Evolutionary conservation across 257 asterid genomes (phyloP), one percentile per base, ranked within the genome.

Genomic region (Fraxinus pennsylvanica): DNA sequence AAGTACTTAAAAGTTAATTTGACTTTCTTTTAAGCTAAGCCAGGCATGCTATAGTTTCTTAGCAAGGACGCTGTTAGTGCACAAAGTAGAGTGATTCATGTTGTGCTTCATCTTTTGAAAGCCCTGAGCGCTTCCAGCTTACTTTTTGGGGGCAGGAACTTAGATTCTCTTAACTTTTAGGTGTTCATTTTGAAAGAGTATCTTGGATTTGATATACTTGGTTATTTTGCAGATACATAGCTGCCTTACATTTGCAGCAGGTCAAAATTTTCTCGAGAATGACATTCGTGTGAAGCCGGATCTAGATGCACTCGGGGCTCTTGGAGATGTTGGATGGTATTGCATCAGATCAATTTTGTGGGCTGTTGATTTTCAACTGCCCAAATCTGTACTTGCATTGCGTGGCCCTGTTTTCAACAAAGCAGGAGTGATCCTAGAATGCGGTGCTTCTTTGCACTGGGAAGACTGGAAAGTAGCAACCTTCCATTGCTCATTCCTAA

Each of bases 311-410:
- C 95, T 88, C 0, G 98, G 96, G 41, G 96, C 91, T 27, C 90
- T 93, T 0, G 96, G 97, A 2, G 97, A 91, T 30, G 74, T 36
- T 0, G 97, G 98, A 21, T 93, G 98, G 98, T 93, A 90, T 45
- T 84, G 91, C 89, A 85, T 87, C 74, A 72, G 92, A 27, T 92
- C 96, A 39, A 89, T 90, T 82, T 80, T 93, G 38, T 93, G 96
- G 98, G 93, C 94, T 0, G 79, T 82, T 8, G 82, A 85, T 39
- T 91, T 82, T 5, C 83, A 87, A 68, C 83, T 93, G 1, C 97
- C 98, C 9, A 88, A 89, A 80, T 80, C 91, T 0, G 96, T 79
- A 2, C 80, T 87, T 1, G 91, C 97, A 0, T 15, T 84, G 54
- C 86, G 74, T 0, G 92, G 89, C 45, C 85, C 96, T 0, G 85